A percentile compares a stretch with the other conserved stretches of the same genome.
phyloP scores from a whole-genome alignment of 2,329 filamentous ascomycete genomes.

The Ceratocystis huliohia region DNA sequence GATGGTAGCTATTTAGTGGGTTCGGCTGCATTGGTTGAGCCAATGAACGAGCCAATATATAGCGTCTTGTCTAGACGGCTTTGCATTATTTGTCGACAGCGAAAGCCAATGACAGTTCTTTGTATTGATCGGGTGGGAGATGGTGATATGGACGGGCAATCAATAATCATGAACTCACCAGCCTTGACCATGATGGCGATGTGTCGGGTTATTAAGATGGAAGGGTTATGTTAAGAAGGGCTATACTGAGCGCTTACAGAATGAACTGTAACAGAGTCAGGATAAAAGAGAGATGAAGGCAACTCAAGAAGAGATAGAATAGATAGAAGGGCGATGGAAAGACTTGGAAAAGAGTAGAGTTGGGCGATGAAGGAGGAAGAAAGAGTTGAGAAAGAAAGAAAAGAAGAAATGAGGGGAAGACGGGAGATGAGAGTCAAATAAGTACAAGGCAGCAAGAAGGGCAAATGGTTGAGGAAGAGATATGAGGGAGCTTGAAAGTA shows the following conservation, averaged over 20 bases:
- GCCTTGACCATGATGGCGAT: constrained; percentile 45
- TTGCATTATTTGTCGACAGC: neutral
- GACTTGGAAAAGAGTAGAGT: constrained; percentile 11
- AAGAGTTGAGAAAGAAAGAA: neutral
- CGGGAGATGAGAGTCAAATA: constrained; percentile 1
- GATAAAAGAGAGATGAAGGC: constrained; percentile 3
- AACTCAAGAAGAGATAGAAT: constrained; percentile 1
- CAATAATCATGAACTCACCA: constrained; percentile 33
- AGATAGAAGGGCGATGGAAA: constrained; percentile 6
- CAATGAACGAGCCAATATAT: constrained; percentile 7
- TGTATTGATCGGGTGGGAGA: neutral
- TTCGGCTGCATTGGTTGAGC: neutral
- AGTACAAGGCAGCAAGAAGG: constrained; percentile 1
- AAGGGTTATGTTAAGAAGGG: constrained; percentile 11
- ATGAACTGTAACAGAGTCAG: neutral
- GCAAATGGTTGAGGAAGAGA: constrained; percentile 10
- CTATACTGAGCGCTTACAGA: constrained; percentile 4
- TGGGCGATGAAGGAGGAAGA: constrained; percentile 14
- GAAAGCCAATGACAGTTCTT: neutral
- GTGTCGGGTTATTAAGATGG: constrained; percentile 18
- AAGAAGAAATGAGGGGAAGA: neutral
- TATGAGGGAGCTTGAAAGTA: constrained; percentile 2
- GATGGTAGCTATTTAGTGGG: neutral
- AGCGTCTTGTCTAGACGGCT: neutral
- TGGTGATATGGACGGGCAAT: neutral